Evolutionary conservation across 176 grass and related monocot species (phyloP).

Genomic region (Phyllostachys edulis): DNA sequence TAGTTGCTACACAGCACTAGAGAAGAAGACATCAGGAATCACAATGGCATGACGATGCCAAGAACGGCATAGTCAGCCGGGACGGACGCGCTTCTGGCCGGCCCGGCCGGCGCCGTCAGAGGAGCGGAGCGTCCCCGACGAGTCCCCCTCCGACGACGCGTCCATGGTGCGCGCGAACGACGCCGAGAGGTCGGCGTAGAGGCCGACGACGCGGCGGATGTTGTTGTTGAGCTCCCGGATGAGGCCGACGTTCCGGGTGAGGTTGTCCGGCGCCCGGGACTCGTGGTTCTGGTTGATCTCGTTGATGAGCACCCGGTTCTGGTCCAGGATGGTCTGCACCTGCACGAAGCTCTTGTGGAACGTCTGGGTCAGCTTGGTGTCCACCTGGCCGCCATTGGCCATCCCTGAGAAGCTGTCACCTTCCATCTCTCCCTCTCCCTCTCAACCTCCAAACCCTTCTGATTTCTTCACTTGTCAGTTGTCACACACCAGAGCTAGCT

Average conservation of each 20-base stretch:
- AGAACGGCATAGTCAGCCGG: constrained; percentile 8
- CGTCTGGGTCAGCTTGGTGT: constrained; percentile 60
- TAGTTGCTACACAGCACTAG: constrained; percentile 15
- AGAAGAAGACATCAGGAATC: background rate
- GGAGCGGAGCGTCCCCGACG: constrained; percentile 51
- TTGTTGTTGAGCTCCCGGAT: constrained; percentile 91
- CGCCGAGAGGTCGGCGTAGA: constrained; percentile 67
- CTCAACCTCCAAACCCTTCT: no score
- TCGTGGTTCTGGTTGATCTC: constrained; percentile 95
- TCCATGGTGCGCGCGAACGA: constrained; percentile 60
- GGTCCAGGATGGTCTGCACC: constrained; percentile 76
- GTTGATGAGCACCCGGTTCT: constrained; percentile 74
- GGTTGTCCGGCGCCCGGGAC: constrained; percentile 52
- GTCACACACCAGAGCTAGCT: background rate
- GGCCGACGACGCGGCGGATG: constrained; percentile 68
- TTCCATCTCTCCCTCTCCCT: constrained; percentile 37
- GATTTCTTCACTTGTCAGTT: background rate
- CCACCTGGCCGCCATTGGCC: constrained; percentile 48
- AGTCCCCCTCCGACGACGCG: constrained; percentile 67
- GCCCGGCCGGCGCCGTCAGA: constrained; percentile 16
- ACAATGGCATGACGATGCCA: background rate
- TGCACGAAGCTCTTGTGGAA: constrained; percentile 94
- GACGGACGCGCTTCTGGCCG: constrained; percentile 53
- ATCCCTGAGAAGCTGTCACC: constrained; percentile 69
- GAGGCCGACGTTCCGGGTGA: constrained; percentile 71